Conservation (phyloP, 306 rosid genomes). For the Fagus sylvatica region DNA sequence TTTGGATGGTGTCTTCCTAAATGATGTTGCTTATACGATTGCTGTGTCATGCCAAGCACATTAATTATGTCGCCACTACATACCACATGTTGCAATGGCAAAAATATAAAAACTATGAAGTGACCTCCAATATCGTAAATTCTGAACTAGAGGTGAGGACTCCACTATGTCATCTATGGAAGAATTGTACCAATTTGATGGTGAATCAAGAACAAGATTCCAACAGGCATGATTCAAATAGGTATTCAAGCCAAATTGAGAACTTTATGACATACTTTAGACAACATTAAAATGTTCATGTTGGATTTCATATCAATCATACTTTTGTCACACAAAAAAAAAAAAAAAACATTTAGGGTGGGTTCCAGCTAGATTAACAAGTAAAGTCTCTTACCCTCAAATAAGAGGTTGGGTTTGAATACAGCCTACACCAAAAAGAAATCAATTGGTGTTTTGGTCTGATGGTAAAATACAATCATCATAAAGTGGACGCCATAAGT, state of each 20-base stretch:
- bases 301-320: not conserved
- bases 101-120: not conserved
- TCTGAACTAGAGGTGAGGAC: not conserved
- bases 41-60: no score
- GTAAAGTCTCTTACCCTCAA: no score
- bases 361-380: no score
- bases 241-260: not conserved
- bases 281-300: not conserved
- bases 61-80: no score
- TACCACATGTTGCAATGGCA: no score
- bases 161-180: not conserved
- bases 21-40: no score
- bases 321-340: not conserved
- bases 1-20: no score
- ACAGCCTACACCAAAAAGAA: no score
- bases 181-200: not conserved
- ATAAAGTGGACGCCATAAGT: no score
- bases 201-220: not conserved
- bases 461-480: no score
- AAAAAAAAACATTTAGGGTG: not conserved
- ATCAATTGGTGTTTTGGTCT: no score
- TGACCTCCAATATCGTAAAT: not conserved
- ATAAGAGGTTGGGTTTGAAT: no score
- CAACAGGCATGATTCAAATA: not conserved
- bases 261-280: not conserved